phyloP scores from a whole-genome alignment of 1,284 basidiomycete genomes.

The Ceratobasidium sp. region DNA sequence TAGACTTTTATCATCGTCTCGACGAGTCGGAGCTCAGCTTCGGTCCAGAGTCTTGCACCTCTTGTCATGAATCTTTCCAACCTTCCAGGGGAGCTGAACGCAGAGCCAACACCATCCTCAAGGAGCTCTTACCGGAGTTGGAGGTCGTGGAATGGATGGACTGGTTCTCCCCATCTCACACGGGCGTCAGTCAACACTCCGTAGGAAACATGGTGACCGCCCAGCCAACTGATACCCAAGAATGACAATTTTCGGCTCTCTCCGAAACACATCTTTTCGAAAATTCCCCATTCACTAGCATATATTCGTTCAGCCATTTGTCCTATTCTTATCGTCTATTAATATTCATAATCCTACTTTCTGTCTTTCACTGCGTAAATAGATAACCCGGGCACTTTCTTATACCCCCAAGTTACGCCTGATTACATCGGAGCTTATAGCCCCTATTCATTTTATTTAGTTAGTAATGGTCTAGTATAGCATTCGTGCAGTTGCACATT shows the following conservation, averaged over 20 bases:
- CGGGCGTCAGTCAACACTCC: neutral
- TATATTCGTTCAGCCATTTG: too few species aligned
- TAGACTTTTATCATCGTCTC: constrained; percentile 27
- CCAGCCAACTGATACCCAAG: neutral
- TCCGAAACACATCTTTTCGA: neutral
- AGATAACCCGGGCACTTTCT: too few species aligned
- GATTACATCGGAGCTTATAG: too few species aligned
- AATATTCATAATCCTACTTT: too few species aligned
- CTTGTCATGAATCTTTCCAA: constrained; percentile 30
- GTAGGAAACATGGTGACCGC: neutral
- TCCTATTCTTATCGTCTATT: too few species aligned
- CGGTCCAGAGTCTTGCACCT: constrained; percentile 19
- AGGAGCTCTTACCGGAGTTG: neutral
- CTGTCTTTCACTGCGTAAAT: too few species aligned
- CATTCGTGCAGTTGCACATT: too few species aligned
- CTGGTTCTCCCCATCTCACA: constrained; percentile 33
- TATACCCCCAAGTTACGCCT: too few species aligned
- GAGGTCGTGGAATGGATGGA: constrained; percentile 38
- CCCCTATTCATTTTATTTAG: too few species aligned
- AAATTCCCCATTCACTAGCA: neutral
- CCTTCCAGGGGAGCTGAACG: constrained; percentile 9
- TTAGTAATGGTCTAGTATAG: too few species aligned
- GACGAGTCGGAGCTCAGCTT: constrained; percentile 4
- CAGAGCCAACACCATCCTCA: constrained; percentile 10
- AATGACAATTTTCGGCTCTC: neutral